These are phyloP conservation scores for Fusarium aywerte DNA, from an alignment of 2,329 filamentous ascomycete genomes.

Conservation along the genomic window DNA sequence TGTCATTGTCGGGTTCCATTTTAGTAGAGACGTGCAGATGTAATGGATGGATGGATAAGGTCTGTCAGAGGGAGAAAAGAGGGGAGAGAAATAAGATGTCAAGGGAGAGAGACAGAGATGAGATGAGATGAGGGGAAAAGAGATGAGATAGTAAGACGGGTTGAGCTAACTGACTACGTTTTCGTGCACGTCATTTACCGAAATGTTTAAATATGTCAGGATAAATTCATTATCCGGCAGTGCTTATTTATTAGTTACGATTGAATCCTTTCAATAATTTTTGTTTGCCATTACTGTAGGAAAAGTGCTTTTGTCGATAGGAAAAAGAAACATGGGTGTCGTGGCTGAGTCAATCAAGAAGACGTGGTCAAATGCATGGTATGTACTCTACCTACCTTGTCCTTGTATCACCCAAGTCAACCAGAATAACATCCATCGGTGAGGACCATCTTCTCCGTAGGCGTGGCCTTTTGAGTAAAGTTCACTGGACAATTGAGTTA, in stretches of 20 bases:
- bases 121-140: background rate
- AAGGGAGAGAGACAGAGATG: background rate
- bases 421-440: background rate
- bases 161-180: background rate
- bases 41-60: background rate
- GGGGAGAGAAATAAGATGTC: background rate
- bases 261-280: no score
- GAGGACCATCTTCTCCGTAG: background rate
- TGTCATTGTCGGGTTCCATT: background rate
- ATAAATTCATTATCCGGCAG: constrained; percentile 4
- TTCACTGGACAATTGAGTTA: background rate
- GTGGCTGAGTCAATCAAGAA: background rate
- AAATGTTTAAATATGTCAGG: background rate
- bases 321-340: background rate
- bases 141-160: background rate
- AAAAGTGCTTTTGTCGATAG: background rate
- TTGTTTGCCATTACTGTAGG: no score
- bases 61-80: background rate
- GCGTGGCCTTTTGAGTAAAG: background rate
- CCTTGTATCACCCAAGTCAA: background rate
- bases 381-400: no score
- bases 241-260: constrained; percentile 11
- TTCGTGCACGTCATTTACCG: constrained; percentile 26
- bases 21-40: constrained; percentile 3
- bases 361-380: background rate